Evolutionary conservation across 2,329 filamentous ascomycete species (phyloP).

Genomic region (Fusarium multiceps): DNA sequence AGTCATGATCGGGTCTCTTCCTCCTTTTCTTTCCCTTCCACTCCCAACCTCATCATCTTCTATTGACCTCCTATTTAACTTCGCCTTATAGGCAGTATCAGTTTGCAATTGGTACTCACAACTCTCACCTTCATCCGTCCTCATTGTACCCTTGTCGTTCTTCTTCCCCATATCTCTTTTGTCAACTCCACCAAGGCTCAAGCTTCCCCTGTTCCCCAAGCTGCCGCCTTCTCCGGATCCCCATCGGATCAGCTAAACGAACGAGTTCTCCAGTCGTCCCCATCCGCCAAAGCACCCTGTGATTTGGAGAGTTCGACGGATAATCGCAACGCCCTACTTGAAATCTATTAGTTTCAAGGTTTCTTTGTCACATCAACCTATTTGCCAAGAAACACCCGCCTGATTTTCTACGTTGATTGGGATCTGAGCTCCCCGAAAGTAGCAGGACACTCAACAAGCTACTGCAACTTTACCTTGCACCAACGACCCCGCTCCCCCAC

Average conservation of each 20-base stretch:
- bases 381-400: background rate
- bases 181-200: conserved; percentile 29
- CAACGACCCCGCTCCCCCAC: conserved; percentile 45
- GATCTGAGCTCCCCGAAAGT: conserved; percentile 19
- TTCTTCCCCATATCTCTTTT: conserved; percentile 28
- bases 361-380: background rate
- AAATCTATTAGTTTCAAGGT: background rate
- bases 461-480: conserved; percentile 43
- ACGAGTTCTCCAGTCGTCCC: conserved; percentile 11
- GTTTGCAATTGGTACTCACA: conserved; percentile 22
- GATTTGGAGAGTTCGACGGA: background rate
- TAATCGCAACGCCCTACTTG: background rate
- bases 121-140: background rate
- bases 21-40: conserved; percentile 3
- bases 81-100: conserved; percentile 18
- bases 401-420: conserved; percentile 21
- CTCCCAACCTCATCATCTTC: conserved; percentile 1
- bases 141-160: conserved; percentile 14
- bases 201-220: conserved; percentile 28
- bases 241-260: conserved; percentile 29
- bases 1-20: background rate
- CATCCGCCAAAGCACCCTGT: background rate
- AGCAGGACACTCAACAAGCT: conserved; percentile 37
- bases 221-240: conserved; percentile 29
- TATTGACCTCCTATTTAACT: background rate